Percentiles rank a stretch among this genome's conserved stretches.
Evolutionary conservation across 1,139 yeast species (phyloP).

Genomic region (Scheffersomyces stambukii): DNA sequence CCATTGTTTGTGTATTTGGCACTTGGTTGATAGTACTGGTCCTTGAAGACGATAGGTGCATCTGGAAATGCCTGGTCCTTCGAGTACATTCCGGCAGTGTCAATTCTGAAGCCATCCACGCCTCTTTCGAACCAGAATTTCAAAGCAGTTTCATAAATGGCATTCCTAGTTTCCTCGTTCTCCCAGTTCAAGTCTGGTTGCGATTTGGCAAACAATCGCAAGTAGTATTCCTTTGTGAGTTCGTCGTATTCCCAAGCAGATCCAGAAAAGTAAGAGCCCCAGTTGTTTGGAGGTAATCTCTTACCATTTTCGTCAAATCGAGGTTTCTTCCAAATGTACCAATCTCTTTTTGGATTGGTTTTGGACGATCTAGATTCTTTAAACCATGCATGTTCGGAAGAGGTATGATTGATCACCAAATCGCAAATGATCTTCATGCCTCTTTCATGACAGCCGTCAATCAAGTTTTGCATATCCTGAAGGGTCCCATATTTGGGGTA

Average conservation of each 20-base stretch:
- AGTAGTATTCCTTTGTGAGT: conserved; percentile 47
- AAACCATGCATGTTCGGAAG: conserved; percentile 55
- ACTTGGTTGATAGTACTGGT: conserved; percentile 37
- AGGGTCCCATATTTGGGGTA: conserved; percentile 52
- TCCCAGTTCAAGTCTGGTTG: conserved; percentile 66
- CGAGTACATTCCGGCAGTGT: conserved; percentile 50
- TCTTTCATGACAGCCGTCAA: conserved; percentile 43
- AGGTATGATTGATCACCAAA: conserved; percentile 57
- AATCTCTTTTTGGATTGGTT: conserved; percentile 53
- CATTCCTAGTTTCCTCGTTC: conserved; percentile 45
- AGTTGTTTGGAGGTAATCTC: conserved; percentile 54
- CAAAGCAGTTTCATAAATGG: conserved; percentile 47
- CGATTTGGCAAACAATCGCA: conserved; percentile 46
- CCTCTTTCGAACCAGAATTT: conserved; percentile 55
- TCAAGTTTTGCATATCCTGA: conserved; percentile 47
- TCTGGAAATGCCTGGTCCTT: conserved; percentile 46
- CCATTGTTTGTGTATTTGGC: conserved; percentile 34
- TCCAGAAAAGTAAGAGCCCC: conserved; percentile 50
- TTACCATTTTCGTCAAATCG: conserved; percentile 42
- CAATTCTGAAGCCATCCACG: conserved; percentile 57
- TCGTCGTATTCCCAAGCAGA: conserved; percentile 58
- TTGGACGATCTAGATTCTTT: conserved; percentile 49
- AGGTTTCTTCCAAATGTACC: conserved; percentile 58
- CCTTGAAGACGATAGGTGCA: conserved; percentile 44
- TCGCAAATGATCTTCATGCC: conserved; percentile 53